phyloP scores from a whole-genome alignment of 169 alveolate genomes.

The Plasmodium adleri region DNA sequence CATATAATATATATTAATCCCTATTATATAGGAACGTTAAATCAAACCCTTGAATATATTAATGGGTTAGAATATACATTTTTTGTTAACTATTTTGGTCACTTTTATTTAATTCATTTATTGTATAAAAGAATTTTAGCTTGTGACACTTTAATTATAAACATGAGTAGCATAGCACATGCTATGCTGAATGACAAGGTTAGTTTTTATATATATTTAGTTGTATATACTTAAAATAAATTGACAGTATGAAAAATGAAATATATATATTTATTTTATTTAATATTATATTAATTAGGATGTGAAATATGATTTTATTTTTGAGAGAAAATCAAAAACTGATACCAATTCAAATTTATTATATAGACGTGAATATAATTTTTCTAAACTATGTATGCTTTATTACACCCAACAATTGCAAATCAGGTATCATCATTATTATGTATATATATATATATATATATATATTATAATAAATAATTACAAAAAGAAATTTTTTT shows the following conservation, averaged over 20 bases:
- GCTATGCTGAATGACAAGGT: slow-evolving; percentile 31
- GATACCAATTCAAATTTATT: slow-evolving; percentile 24
- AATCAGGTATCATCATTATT: slow-evolving; percentile 23
- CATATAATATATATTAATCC: neutral
- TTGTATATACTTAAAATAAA: neutral
- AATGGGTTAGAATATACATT: slow-evolving; percentile 40
- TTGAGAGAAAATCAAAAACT: slow-evolving; percentile 1
- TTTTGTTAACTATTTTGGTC: slow-evolving; percentile 70
- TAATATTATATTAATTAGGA: slow-evolving; percentile 25
- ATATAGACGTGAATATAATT: slow-evolving; percentile 54
- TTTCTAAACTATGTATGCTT: slow-evolving; percentile 72
- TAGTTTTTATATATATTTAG: slow-evolving; percentile 4
- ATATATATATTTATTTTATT: no score
- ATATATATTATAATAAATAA: no score
- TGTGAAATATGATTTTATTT: slow-evolving; percentile 30
- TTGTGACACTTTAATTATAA: slow-evolving; percentile 44
- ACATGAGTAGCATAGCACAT: slow-evolving; percentile 66
- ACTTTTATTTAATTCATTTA: slow-evolving; percentile 49
- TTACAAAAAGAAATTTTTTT: neutral
- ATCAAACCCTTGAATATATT: slow-evolving; percentile 27
- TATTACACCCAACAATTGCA: slow-evolving; percentile 61
- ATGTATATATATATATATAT: neutral
- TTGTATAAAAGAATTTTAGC: slow-evolving; percentile 31
- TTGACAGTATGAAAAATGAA: no score
- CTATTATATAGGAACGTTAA: slow-evolving; percentile 33